Base-by-base conservation (phyloP, 192 early-diverging fungal species). In the Mortierella alpina region DNA sequence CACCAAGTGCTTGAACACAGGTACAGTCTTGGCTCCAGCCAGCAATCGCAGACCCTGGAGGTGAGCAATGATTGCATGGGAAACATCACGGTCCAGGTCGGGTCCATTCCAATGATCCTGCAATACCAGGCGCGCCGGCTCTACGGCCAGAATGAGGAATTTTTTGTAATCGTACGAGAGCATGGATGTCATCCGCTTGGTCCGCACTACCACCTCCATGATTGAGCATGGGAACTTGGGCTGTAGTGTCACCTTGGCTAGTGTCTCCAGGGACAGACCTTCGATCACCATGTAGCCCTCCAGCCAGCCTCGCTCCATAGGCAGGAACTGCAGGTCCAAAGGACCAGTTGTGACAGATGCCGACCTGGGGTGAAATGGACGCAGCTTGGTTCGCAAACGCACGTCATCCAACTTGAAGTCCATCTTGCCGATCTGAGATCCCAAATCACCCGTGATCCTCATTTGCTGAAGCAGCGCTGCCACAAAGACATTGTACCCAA, bases 151-250 rank as follows among this genome's bases (percentile, higher is more conserved):
- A 46, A 92, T 86, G 45, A 94, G 66, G 22, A 95, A 89, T 45
- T 88, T 86, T 74, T 95, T 92, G 82, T 92, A 92, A 63, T 95
- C 92, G 50, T 92, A 94, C n/a, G 91, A 86, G 15, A 94, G 78
- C 54, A 87, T 87, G 0, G 90, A 87, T 51, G 84, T 83, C 41
- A 90, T 61, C 45, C 73, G 60, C 22, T 91, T 83, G 8, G 89
- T 82, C 51, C 73, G 81, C n/a, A 91, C 66, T 31, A 69, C 39
- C 48, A 83, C 18, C 57, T 84, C 83, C 57, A 79, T 75, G 39
- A 86, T 74, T 3, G 76, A 83, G 65, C 75, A 83, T 3, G 77
- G 77, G 65, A 80, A 80, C 6, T 39, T 65, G 13, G 57, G 64
- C 48, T 72, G 70, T 15, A 58, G 44, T 12, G 52, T 53, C 42